Percentiles rank a stretch among this genome's conserved stretches.
Evolutionary conservation across 176 grass and related monocot species (phyloP).

Genomic region (Oryza officinalis): DNA sequence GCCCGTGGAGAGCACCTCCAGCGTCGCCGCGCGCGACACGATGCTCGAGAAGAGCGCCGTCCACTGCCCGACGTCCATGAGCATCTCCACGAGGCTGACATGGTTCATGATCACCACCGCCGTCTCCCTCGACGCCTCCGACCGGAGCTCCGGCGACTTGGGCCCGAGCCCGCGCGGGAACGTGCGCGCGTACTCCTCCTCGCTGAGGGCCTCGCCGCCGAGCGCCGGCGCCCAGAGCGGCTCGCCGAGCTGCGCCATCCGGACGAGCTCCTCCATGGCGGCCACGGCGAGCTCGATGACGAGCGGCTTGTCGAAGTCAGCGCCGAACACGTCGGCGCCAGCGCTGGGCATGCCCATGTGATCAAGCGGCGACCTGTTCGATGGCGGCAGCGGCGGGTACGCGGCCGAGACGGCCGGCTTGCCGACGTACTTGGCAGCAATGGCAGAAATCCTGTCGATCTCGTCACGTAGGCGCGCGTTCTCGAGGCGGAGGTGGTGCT

Average conservation of each 20-base stretch:
- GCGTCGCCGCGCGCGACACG: constrained; percentile 59
- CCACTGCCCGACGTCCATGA: constrained; percentile 93
- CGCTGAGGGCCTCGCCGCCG: constrained; percentile 50
- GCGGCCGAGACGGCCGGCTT: constrained; percentile 50
- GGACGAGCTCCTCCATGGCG: constrained; percentile 84
- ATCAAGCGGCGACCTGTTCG: constrained; percentile 46
- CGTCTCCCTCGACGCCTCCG: constrained; percentile 68
- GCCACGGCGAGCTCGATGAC: constrained; percentile 90
- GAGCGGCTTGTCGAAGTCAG: constrained; percentile 66
- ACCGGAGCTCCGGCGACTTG: constrained; percentile 52
- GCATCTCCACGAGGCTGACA: constrained; percentile 66
- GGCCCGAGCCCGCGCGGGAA: constrained; percentile 74
- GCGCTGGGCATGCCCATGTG: constrained; percentile 44
- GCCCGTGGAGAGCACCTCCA: constrained; percentile 78
- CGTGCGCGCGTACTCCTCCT: constrained; percentile 61
- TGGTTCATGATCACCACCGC: constrained; percentile 78
- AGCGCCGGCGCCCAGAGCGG: constrained; percentile 61
- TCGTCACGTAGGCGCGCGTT: constrained; percentile 80
- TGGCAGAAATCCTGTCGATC: constrained; percentile 84
- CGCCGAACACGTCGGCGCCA: constrained; percentile 33
- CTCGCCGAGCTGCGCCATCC: constrained; percentile 70
- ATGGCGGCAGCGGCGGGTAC: constrained; percentile 24
- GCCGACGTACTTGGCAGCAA: constrained; percentile 78
- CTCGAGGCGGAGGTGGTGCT: constrained; percentile 81
- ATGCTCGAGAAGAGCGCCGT: constrained; percentile 79